These are phyloP conservation scores for Hydnomerulius pinastri DNA, from an alignment of 768 basidiomycete genomes.

Conservation along the genomic window DNA sequence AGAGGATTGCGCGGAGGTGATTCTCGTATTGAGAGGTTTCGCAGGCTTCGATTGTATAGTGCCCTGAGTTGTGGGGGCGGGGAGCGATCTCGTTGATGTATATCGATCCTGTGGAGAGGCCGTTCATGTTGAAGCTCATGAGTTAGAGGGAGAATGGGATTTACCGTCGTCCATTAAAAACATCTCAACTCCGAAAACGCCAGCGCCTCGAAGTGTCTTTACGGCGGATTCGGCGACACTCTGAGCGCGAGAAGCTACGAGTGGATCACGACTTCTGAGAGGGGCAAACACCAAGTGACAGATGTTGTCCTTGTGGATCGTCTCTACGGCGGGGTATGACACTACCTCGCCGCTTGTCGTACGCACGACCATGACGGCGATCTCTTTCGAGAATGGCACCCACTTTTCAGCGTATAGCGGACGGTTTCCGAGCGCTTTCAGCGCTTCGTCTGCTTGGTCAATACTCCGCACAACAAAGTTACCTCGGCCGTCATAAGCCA, in stretches of 20 bases:
- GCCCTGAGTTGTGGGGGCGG: conserved; percentile 97
- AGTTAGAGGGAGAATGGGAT: conserved; percentile 15
- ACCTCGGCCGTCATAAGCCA: conserved; percentile 95
- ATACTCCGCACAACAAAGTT: conserved; percentile 75
- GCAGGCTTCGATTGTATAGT: conserved; percentile 98
- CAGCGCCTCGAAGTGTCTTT: conserved; percentile 78
- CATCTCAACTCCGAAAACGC: conserved; percentile 98
- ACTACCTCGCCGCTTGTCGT: conserved; percentile 68
- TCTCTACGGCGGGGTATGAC: conserved; percentile 93
- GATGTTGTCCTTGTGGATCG: conserved; percentile 90
- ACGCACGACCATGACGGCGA: conserved; percentile 97
- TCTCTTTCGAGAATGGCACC: conserved; percentile 86
- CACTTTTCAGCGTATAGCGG: conserved; percentile 94
- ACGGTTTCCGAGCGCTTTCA: conserved; percentile 57
- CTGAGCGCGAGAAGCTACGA: conserved; percentile 61
- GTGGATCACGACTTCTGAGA: conserved; percentile 59
- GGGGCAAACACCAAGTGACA: conserved; percentile 94
- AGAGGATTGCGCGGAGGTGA: conserved; percentile 92
- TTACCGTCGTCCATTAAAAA: conserved; percentile 87
- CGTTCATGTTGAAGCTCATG: neutral
- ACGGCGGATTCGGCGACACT: conserved; percentile 80
- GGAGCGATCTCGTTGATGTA: conserved; percentile 97
- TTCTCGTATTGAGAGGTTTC: conserved; percentile 97
- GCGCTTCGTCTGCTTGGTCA: conserved; percentile 51
- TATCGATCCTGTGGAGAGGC: conserved; percentile 55